Conservation (phyloP, 768 basidiomycete genomes). For the Trametopsis cervina region DNA sequence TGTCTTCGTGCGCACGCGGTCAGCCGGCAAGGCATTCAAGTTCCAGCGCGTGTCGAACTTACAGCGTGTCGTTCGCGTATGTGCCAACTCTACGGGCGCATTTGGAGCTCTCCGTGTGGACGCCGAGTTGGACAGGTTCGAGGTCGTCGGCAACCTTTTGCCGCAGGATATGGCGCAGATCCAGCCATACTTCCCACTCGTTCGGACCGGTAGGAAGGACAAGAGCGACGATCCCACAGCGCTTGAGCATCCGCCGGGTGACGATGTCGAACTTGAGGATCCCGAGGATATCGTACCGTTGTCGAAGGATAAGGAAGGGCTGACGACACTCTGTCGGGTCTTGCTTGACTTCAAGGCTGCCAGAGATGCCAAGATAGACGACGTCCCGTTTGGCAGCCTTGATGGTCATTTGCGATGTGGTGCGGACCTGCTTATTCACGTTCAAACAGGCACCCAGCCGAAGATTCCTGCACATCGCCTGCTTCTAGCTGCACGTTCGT, state of each 20-base stretch:
- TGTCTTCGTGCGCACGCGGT: constrained; percentile 75
- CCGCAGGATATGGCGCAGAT: constrained; percentile 59
- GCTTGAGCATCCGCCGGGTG: background rate
- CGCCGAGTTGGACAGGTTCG: constrained; percentile 50
- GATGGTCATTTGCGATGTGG: constrained; percentile 30
- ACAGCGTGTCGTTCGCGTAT: constrained; percentile 82
- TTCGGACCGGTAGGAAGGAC: no score
- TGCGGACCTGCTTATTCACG: constrained; percentile 54
- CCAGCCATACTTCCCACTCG: constrained; percentile 35
- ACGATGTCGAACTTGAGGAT: background rate
- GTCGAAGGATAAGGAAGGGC: background rate
- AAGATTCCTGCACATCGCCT: constrained; percentile 57
- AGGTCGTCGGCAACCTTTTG: constrained; percentile 46
- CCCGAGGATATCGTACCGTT: background rate
- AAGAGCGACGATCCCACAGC: background rate
- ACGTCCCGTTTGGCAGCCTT: background rate
- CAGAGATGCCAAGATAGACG: background rate
- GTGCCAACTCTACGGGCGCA: constrained; percentile 73
- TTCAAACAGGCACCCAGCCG: constrained; percentile 31
- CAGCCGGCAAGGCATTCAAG: constrained; percentile 48
- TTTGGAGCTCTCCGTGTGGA: constrained; percentile 82
- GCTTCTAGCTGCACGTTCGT: constrained; percentile 57
- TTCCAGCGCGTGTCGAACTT: constrained; percentile 76
- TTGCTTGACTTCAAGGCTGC: constrained; percentile 8
- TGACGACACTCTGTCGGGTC: background rate